phyloP scores from a whole-genome alignment of 176 grass and related monocot species.

The Phoenix roebelenii region DNA sequence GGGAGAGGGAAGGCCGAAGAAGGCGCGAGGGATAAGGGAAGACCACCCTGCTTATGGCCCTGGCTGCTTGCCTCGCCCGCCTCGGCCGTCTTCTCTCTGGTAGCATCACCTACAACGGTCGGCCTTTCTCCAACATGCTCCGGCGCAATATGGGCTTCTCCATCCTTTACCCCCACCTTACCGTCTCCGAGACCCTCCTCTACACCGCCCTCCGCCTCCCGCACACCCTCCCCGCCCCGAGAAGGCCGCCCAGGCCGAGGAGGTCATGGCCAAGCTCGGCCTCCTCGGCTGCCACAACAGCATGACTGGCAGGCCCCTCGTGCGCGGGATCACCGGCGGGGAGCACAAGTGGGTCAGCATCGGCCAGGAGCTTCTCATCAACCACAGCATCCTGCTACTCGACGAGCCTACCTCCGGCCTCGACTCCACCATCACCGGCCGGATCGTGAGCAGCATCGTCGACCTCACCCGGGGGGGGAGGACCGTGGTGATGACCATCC shows the following conservation, averaged over 20 bases:
- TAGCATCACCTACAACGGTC: not conserved
- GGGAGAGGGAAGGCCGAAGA: too few relatives aligned
- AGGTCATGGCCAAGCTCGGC: not conserved
- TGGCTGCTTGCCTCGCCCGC: not conserved
- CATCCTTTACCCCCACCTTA: not conserved
- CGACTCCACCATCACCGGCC: conserved; percentile 17
- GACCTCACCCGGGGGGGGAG: conserved; percentile 23
- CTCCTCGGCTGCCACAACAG: not conserved
- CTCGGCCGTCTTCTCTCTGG: not conserved
- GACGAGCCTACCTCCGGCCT: too few relatives aligned
- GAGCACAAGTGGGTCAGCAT: conserved; percentile 44
- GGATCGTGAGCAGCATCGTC: conserved; percentile 26
- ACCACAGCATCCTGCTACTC: too few relatives aligned
- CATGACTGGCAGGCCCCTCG: not conserved
- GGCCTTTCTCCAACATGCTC: not conserved
- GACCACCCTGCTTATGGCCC: not conserved
- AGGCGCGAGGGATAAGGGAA: not conserved
- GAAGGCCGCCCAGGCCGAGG: not conserved
- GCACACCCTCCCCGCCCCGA: not conserved
- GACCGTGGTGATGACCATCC: conserved; percentile 46
- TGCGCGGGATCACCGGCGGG: conserved; percentile 39
- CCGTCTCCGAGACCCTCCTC: not conserved
- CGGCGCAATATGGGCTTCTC: not conserved
- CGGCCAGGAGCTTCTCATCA: not conserved
- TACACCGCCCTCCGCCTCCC: conserved; percentile 1